Base-by-base conservation (phyloP, 1,284 basidiomycete species). In the Stygiomarasmius scandens region DNA sequence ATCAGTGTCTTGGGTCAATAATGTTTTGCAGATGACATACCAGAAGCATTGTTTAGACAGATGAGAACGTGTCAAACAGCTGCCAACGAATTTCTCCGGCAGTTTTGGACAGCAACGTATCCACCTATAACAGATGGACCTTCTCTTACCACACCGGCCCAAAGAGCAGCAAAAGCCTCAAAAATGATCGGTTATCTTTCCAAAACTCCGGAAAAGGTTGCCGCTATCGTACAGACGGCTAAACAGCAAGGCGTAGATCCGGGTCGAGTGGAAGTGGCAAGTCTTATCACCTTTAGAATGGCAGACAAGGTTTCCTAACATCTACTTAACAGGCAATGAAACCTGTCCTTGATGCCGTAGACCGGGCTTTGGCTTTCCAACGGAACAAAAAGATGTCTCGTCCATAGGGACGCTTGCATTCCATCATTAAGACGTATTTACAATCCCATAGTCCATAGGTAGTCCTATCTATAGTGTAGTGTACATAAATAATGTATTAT, bases 31-130 rank as follows among this genome's bases (percentile, higher is more conserved):
- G 93, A 85, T 57, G 87, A 91, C 27, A 85, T 98, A 23, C 94
- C 96, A 0, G 86, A 91, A 27, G 76, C 76, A 1, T 75, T 98
- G 22, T 86, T 93, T 63, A 80, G 86, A 52, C 87, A 93, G 69
- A 90, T 98, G 82, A 85, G 86, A 9, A 91, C 92, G 0, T 92
- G 92, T 65, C 95, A 98, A 67, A 95, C 93, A 0, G 90, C 95
- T 1, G 90, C 95, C 2, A 95, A 93, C 64, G 96, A 99, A 72
- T 98, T 98, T 70, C 79, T 99, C 10, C 86, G 96, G 10, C 96
- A 98, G 69, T 98, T 95, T 69, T 99, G 96, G 95, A 82, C 89
- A 10, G 84, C 94, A 0, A 83, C 93, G 51, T 90, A 96, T 56
- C 96, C 96, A 1, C 84, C 90, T 1, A 74, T 83, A 0, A 77